Base-by-base conservation (phyloP, 2,329 filamentous ascomycete species). In the Chaetomium sp. region DNA sequence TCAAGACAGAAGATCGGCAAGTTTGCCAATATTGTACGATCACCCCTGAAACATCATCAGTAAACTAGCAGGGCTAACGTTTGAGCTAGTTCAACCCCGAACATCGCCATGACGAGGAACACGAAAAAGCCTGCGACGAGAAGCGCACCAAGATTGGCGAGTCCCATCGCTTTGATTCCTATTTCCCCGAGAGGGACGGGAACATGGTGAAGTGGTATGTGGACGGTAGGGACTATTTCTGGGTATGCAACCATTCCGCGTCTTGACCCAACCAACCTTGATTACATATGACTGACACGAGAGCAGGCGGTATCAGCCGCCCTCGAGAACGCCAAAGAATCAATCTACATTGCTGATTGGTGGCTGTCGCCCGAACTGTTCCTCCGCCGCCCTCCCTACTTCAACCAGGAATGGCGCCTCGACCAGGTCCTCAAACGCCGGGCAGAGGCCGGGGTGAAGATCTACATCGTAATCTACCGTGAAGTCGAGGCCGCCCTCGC, bases 161-260 rank as follows among this genome's bases (percentile, higher is more conserved):
- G 64, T 83, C 85, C 16, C 88, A 98, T 74, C 88, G 94, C 50
- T 98, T 93, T 80, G 76, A 90, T n/a, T 96, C 92, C 4, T 99
- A 91, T 78, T 96, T 96, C 45, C 94, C 94, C 0, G 89, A 94
- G 75, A 87, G 89, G 51, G 88, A 94, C 12, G 90, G 89, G 31
- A 97, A 98, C 76, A 83, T 90, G 64, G 83, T 95, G 75, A 98
- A 98, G 80, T 99, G 94, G 93, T 98, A 97, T 78, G 92, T 98
- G 12, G 95, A 98, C 75, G 95, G 93, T 3, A 84, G 93, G 67
- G 91, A 98, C 78, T 99, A 99, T 77, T 96, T 95, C 76, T 97
- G 93, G 89, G 70, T 71, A 67, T 4, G 67, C 53, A 55, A 19
- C 3, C 27, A 21, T 33, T 9, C 4, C n/a, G 16, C 13, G 2